Percentiles rank a stretch among this genome's conserved stretches.
Conservation (phyloP, 495 filamentous ascomycete species). For the Penicillium flavigenum region DNA sequence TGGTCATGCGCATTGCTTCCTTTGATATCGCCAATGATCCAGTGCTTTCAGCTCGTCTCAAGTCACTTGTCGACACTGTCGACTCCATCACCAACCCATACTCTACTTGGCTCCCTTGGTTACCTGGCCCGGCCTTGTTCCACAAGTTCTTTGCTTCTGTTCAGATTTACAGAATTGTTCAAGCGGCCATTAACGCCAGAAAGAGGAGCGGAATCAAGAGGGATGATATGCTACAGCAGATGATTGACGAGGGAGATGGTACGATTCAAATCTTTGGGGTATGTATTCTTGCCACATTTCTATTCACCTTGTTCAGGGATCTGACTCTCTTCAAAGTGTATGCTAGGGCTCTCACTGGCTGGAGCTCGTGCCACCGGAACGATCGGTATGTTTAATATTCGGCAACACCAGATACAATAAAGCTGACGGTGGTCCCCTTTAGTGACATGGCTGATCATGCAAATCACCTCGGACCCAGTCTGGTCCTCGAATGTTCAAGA, state of each 20-base stretch:
- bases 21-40: slow-evolving; percentile 8
- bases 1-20: slow-evolving; percentile 6
- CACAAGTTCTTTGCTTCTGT: slow-evolving; percentile 1
- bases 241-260: slow-evolving; percentile 12
- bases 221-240: slow-evolving; percentile 10
- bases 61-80: slow-evolving; percentile 3
- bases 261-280: slow-evolving; percentile 8
- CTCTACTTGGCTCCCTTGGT: slow-evolving; percentile 2
- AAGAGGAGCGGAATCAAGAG: background rate
- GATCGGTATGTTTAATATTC: slow-evolving; percentile 1
- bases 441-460: slow-evolving; percentile 16
- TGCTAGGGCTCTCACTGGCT: slow-evolving; percentile 12
- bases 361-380: slow-evolving; percentile 15
- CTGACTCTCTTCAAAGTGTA: background rate
- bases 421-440: background rate
- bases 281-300: background rate
- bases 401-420: background rate
- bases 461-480: slow-evolving; percentile 4
- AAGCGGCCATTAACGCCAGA: background rate
- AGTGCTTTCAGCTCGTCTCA: background rate
- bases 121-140: slow-evolving; percentile 1
- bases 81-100: slow-evolving; percentile 2
- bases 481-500: slow-evolving; percentile 4
- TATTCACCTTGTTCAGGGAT: background rate
- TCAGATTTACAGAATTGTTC: background rate